Conservation (phyloP, 805 yeast genomes). For the Phaffomyces antillensis region DNA sequence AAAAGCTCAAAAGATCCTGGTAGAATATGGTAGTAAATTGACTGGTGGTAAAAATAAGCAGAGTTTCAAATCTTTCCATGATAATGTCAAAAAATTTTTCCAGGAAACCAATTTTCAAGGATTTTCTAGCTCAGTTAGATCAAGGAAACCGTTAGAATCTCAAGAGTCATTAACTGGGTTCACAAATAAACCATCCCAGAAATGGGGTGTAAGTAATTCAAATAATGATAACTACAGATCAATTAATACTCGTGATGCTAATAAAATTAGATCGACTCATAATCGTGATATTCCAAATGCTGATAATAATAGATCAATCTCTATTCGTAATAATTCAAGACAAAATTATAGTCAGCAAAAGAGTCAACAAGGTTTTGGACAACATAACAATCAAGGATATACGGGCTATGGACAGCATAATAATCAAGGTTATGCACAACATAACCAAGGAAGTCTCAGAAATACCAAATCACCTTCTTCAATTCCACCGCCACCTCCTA, state of each 20-base stretch:
- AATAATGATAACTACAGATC: not conserved
- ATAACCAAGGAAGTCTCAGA: slow-evolving; percentile 1
- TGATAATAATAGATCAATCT: too few relatives aligned
- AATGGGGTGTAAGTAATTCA: slow-evolving; percentile 5
- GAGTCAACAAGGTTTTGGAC: not conserved
- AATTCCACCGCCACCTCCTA: slow-evolving; percentile 14
- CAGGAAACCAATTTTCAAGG: not conserved
- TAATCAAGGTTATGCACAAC: not conserved
- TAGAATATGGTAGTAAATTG: slow-evolving; percentile 2
- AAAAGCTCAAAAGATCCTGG: not conserved
- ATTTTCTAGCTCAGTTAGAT: not conserved
- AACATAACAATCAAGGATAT: not conserved
- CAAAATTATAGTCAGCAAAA: not conserved
- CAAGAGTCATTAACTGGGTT: slow-evolving; percentile 6
- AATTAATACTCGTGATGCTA: not conserved
- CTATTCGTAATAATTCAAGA: too few relatives aligned
- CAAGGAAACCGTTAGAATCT: slow-evolving; percentile 6
- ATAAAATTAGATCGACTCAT: not conserved
- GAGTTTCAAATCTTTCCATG: not conserved
- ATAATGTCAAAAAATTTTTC: slow-evolving; percentile 1
- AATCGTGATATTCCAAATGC: not conserved
- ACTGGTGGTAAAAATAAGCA: not conserved
- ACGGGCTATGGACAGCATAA: not conserved
- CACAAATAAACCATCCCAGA: not conserved
- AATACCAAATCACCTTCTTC: slow-evolving; percentile 1